Evolutionary conservation across 148 eudicot genomes (phyloP), one percentile per base, ranked within the genome.

Genomic region (Nepenthes mirabilis): DNA sequence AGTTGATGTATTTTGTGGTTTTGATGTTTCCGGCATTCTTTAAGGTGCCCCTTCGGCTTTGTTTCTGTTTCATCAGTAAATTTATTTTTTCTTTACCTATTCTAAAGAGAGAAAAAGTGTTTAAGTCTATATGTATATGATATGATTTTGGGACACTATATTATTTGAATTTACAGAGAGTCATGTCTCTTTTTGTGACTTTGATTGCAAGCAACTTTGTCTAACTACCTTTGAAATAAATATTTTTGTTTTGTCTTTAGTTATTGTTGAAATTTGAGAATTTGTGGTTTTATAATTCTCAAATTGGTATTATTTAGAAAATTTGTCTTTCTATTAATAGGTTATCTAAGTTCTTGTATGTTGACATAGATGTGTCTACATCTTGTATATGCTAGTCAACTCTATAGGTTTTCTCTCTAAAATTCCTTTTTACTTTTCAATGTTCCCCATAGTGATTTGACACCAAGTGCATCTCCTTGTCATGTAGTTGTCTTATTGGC

Each of bases 321-420:
- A 33, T n/a, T 45, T 60, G 68, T 62, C 33, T 67, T 68, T 54
- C 53, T 14, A 58, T 56, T 68, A 64, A 68, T 62, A 74, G 66
- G 73, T 60, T 68, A 52, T 60, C 53, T 64, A 58, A 60, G 69
- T 74, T 68, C 72, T 64, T 65, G 55, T 60, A 56, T 65, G 73
- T 65, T 65, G 70, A 67, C 51, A 52, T 60, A 65, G 70, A 59
- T 48, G 36, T 55, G 50, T 67, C 57, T 65, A 34, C 57, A 56
- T 59, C 68, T 36, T 68, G 72, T 69, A 52, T 69, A 53, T 57
- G 34, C 67, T 74, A 61, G 13, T 52, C 58, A 51, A 65, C 57
- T 61, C 52, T 23, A 11, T n/a, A 52, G 23, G 1, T 52, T 58
- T 52, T 58, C 13, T 36, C 55, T 57, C 34, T 62, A 33, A 56